Evolutionary conservation across 257 asterid species (phyloP).

Genomic region (Linaria vulgaris): DNA sequence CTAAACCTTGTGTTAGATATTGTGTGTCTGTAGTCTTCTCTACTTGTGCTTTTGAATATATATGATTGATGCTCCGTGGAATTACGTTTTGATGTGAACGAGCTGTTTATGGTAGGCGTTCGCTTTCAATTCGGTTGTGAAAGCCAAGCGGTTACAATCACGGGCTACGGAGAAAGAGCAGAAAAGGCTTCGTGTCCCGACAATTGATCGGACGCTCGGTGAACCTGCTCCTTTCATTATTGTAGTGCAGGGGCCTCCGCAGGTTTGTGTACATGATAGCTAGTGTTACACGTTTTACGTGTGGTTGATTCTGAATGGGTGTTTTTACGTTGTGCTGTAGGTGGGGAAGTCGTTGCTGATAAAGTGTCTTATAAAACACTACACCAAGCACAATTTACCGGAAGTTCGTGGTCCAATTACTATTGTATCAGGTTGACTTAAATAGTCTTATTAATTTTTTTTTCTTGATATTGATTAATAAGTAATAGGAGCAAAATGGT

Average conservation of each 20-base stretch:
- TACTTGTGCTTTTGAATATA: too few species aligned
- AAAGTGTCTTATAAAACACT: conserved; percentile 80
- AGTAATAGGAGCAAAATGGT: background rate
- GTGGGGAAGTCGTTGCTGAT: conserved; percentile 93
- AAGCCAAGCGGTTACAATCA: conserved; percentile 80
- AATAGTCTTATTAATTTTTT: conserved; percentile 13
- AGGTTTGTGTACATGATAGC: conserved; percentile 44
- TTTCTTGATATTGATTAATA: background rate
- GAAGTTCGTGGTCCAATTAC: conserved; percentile 96
- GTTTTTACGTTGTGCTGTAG: conserved; percentile 38
- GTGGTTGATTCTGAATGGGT: conserved; percentile 17
- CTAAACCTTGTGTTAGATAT: background rate
- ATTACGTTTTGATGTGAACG: background rate
- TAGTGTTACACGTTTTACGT: background rate
- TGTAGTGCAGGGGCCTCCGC: conserved; percentile 95
- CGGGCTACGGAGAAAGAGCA: conserved; percentile 93
- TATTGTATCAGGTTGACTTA: conserved; percentile 76
- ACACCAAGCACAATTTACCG: conserved; percentile 89
- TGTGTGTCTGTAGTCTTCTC: background rate
- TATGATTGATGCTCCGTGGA: background rate
- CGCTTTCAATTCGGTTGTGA: conserved; percentile 68
- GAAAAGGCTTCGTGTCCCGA: conserved; percentile 85
- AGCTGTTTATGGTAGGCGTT: conserved; percentile 58
- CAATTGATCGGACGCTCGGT: conserved; percentile 65
- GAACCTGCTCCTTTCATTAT: conserved; percentile 94